Conservation (phyloP, 1,139 yeast genomes). For the Diutina neorugosa region DNA sequence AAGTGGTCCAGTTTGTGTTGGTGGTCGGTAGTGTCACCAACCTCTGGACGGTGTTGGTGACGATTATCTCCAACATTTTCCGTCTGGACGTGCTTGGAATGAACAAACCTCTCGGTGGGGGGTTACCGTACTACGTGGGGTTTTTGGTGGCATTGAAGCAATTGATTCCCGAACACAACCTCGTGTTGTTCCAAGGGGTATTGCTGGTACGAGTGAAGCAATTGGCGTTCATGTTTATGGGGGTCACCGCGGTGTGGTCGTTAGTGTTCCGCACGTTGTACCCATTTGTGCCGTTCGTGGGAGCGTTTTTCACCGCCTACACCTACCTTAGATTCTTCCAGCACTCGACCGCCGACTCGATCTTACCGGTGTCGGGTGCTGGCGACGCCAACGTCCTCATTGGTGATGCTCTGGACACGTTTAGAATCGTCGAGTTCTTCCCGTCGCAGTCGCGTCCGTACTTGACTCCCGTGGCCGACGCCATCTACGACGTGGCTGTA, state of each 20-base stretch:
- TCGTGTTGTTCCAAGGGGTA: constrained; percentile 51
- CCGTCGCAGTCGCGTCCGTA: constrained; percentile 46
- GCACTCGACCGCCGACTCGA: constrained; percentile 24
- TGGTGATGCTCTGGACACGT: constrained; percentile 89
- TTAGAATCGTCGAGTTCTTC: constrained; percentile 72
- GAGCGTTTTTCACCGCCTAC: constrained; percentile 64
- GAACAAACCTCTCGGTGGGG: constrained; percentile 54
- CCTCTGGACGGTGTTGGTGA: constrained; percentile 29
- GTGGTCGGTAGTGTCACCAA: constrained; percentile 53
- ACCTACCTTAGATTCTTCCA: constrained; percentile 69
- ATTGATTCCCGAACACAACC: constrained; percentile 77
- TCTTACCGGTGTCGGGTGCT: constrained; percentile 25
- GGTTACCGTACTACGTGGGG: constrained; percentile 59
- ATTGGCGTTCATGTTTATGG: constrained; percentile 51
- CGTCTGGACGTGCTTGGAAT: constrained; percentile 26
- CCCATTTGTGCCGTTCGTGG: constrained; percentile 55
- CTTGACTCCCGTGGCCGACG: constrained; percentile 41
- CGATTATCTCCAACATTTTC: constrained; percentile 27
- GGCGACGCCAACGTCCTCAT: constrained; percentile 21
- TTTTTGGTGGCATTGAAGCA: constrained; percentile 82
- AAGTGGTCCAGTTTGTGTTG: constrained; percentile 46
- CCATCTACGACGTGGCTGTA: constrained; percentile 40
- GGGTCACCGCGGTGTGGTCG: constrained; percentile 35
- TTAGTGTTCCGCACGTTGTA: constrained; percentile 24
- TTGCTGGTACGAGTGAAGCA: constrained; percentile 63